Evolutionary conservation across 495 filamentous ascomycete species (phyloP).

Genomic region (Elasticomyces elasticus): DNA sequence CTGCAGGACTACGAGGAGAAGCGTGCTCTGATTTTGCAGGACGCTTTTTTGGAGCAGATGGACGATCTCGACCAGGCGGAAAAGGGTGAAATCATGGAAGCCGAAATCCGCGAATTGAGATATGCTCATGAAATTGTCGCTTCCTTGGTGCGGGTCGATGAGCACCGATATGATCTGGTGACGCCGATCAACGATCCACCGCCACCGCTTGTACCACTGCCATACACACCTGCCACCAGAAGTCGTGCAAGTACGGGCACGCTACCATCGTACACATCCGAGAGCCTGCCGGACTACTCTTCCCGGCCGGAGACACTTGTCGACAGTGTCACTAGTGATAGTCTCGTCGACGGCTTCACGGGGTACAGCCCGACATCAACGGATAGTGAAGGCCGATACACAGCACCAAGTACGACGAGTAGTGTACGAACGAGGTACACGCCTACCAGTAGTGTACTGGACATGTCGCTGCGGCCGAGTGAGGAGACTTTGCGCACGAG

Average conservation of each 20-base stretch:
- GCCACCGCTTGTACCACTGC: constrained; percentile 16
- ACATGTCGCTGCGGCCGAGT: constrained; percentile 27
- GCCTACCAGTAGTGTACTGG: constrained; percentile 28
- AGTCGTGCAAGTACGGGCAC: constrained; percentile 14
- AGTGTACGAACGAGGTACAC: constrained; percentile 15
- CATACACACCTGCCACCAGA: constrained; percentile 2
- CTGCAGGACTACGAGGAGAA: constrained; percentile 36
- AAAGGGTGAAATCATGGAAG: constrained; percentile 33
- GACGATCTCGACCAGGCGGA: constrained; percentile 17
- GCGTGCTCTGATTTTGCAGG: constrained; percentile 32
- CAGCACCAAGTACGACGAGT: neutral
- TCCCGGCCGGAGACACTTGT: constrained; percentile 6
- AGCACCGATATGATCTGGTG: constrained; percentile 20
- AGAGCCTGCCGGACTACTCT: constrained; percentile 16
- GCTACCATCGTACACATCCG: constrained; percentile 16
- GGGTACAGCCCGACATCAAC: constrained; percentile 22
- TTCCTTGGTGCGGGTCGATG: constrained; percentile 20
- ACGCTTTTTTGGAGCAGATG: constrained; percentile 28
- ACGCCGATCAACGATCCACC: constrained; percentile 20
- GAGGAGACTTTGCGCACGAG: constrained; percentile 27
- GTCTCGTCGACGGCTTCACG: constrained; percentile 26
- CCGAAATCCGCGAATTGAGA: constrained; percentile 32
- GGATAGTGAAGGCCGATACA: neutral
- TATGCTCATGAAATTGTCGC: constrained; percentile 29
- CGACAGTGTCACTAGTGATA: constrained; percentile 17